A percentile compares a stretch with the other conserved stretches of the same genome.
phyloP scores from a whole-genome alignment of 345 rosid genomes.

The Carallia brachiata region DNA sequence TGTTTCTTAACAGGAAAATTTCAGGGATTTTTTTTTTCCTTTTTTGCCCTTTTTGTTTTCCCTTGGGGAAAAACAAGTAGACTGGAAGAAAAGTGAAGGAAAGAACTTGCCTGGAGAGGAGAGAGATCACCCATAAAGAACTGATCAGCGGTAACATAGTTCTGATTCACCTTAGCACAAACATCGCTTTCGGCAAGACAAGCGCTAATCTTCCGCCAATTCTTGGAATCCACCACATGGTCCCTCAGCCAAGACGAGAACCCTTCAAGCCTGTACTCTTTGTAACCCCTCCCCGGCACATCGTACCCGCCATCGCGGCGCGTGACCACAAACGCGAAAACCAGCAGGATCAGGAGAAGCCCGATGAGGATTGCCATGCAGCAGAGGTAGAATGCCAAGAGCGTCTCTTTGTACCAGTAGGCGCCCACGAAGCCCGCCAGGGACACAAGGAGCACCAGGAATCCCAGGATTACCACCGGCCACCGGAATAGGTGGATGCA shows the following conservation, averaged over 20 bases:
- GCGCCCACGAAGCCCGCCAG: conserved; percentile 87
- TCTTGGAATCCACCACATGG: conserved; percentile 54
- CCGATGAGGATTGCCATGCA: conserved; percentile 83
- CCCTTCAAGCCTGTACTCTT: conserved; percentile 66
- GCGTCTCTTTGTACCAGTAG: conserved; percentile 79
- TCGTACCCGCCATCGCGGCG: conserved; percentile 63
- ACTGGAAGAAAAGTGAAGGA: not conserved
- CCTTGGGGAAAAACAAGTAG: not conserved
- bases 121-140: conserved; percentile 58
- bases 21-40: too few relatives aligned
- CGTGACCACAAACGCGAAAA: conserved; percentile 82
- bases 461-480: conserved; percentile 80
- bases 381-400: conserved; percentile 79
- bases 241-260: conserved; percentile 71
- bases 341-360: conserved; percentile 57
- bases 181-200: conserved; percentile 65
- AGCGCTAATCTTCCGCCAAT: conserved; percentile 64
- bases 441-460: conserved; percentile 75
- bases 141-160: conserved; percentile 65
- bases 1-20: too few relatives aligned
- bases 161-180: conserved; percentile 57
- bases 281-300: conserved; percentile 62
- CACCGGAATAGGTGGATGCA: conserved; percentile 77
- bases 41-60: too few relatives aligned
- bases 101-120: conserved; percentile 67